Conservation (phyloP, 768 basidiomycete species). For the Candolleomyces aberdarensis region DNA sequence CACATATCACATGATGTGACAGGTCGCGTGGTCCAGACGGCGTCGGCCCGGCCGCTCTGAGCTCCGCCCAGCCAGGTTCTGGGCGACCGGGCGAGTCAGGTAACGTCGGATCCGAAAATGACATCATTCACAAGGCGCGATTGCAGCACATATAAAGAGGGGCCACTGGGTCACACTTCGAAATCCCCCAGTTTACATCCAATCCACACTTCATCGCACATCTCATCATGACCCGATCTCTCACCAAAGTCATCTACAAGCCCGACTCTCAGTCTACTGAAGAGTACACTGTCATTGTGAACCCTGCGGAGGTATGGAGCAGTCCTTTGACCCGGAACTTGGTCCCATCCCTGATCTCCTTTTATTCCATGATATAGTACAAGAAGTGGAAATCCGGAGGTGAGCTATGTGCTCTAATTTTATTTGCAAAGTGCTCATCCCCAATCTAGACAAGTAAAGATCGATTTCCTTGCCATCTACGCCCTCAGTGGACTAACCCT, state of each 20-base stretch:
- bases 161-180: background rate
- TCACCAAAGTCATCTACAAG: constrained; percentile 79
- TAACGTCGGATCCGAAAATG: constrained; percentile 18
- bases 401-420: constrained; percentile 30
- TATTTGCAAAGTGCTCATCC: constrained; percentile 9
- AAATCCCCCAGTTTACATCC: constrained; percentile 11
- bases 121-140: constrained; percentile 21
- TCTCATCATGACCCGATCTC: constrained; percentile 36
- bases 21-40: background rate
- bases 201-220: background rate
- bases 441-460: constrained; percentile 64
- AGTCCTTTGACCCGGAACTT: background rate
- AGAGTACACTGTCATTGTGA: constrained; percentile 70
- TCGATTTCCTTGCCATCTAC: background rate
- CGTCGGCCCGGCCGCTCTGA: background rate
- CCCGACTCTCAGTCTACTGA: constrained; percentile 69
- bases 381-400: constrained; percentile 82
- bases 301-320: constrained; percentile 54
- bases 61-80: background rate
- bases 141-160: background rate
- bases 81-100: constrained; percentile 12
- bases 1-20: constrained; percentile 4
- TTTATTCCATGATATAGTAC: constrained; percentile 38
- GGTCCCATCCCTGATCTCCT: constrained; percentile 10
- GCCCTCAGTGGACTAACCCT: constrained; percentile 5